These are phyloP conservation scores for Volvox carteri DNA, from an alignment of 163 green algal genomes.

Conservation along the genomic window DNA sequence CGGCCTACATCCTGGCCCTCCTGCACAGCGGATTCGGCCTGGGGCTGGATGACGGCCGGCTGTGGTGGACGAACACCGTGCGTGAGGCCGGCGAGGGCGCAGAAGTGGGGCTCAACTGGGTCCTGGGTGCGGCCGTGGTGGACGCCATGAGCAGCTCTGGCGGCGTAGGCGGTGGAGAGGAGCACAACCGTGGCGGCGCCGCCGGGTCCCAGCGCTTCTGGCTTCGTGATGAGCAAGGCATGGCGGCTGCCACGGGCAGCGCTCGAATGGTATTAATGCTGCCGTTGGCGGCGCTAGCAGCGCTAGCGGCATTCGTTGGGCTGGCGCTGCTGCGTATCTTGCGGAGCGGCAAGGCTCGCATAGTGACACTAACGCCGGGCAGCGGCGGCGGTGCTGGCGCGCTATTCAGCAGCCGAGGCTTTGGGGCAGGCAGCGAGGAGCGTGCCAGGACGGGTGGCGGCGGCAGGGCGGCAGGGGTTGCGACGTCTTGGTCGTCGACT, in stretches of 20 bases:
- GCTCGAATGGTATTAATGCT: background rate
- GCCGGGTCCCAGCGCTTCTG: background rate
- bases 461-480: background rate
- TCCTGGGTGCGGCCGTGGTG: conserved; percentile 66
- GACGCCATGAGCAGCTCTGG: conserved; percentile 54
- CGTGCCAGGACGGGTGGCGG: background rate
- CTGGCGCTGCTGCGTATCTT: background rate
- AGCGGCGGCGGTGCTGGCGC: background rate
- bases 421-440: background rate
- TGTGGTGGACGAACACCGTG: conserved; percentile 76
- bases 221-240: background rate
- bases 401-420: background rate
- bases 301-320: background rate
- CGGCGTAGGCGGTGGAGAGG: background rate
- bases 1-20: conserved; percentile 75
- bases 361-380: background rate
- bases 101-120: conserved; percentile 67
- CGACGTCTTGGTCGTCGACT: conserved; percentile 16
- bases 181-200: background rate
- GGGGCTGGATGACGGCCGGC: conserved; percentile 62
- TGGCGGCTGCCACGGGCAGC: background rate
- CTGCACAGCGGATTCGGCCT: conserved; percentile 75
- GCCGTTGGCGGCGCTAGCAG: conserved; percentile 4
- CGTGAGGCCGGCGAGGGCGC: conserved; percentile 3
- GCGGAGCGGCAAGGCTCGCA: background rate